Base-by-base conservation (phyloP, 306 rosid genomes). In the Rubus parviflorus region DNA sequence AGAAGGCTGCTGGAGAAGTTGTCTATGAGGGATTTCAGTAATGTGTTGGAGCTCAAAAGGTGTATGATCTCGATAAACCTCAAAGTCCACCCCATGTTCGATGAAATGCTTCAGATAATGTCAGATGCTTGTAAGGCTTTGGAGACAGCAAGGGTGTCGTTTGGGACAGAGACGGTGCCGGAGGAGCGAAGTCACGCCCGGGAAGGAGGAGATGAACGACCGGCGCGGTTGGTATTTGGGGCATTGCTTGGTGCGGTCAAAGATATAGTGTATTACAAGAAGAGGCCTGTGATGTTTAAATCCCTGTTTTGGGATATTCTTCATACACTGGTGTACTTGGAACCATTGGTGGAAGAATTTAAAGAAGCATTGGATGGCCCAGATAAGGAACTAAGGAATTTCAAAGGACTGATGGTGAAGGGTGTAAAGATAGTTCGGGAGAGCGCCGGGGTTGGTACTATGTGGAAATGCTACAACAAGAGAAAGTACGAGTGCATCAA, bases 401-500 rank as follows among this genome's bases (percentile, higher is more conserved):
- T 52, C 22, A 52, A 52, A 52, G 57, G 20, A 1, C 6, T 16
- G 57, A 52, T 16, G 57, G 57, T 52, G 57, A 52, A 17, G 8
- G 57, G 57, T n/a, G 22, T 52, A 17, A 20, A 16, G 57, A 15
- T 52, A 16, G 57, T 52, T 52, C 3, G 9, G 20, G 19, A 53
- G 60, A 19, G 60, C 23, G 19, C 60, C 23, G 60, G 9, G 60
- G 19, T 19, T 53, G 60, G 60, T 19, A 30, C 35, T 30, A 7
- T 8, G 37, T 57, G 63, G 16, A 14, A 30, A 9, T 30, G 37
- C 15, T 57, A 57, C 63, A 57, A 5, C 20, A 20, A 20, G 63
- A 57, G 63, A 57, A 57, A 57, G 14, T 57, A 57, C 8, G 63
- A 57, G 14, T 57, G 63, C 63, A 57, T 57, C 35, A n/a, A 57